Evolutionary conservation across 2,329 filamentous ascomycete species (phyloP).

Genomic region (Aspergillus costaricaensis): DNA sequence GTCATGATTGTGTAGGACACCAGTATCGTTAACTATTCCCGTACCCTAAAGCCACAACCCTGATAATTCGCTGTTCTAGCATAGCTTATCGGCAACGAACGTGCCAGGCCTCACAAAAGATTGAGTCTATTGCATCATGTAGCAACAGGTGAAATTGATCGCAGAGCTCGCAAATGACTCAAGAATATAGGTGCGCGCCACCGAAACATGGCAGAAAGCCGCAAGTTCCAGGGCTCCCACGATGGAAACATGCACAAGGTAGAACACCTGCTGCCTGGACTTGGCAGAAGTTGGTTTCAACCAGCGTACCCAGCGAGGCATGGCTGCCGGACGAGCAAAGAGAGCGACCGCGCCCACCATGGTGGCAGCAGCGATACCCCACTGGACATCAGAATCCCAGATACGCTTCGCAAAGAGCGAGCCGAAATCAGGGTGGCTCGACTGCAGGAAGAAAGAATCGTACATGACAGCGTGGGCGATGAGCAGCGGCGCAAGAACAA

Average conservation of each 20-base stretch:
- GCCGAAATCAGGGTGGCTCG: slow-evolving; percentile 39
- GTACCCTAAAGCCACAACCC: neutral
- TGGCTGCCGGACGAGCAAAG: slow-evolving; percentile 48
- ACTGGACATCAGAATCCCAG: slow-evolving; percentile 58
- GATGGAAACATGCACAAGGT: slow-evolving; percentile 56
- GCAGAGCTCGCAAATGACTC: slow-evolving; percentile 52
- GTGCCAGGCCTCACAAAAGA: neutral
- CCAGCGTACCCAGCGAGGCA: slow-evolving; percentile 15
- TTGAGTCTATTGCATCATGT: slow-evolving; percentile 7
- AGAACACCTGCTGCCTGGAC: slow-evolving; percentile 52
- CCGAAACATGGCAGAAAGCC: slow-evolving; percentile 58
- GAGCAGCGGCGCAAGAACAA: slow-evolving; percentile 55
- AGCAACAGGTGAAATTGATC: slow-evolving; percentile 43
- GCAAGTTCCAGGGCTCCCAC: slow-evolving; percentile 52
- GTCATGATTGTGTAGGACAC: too few species aligned
- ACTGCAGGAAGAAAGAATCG: slow-evolving; percentile 58
- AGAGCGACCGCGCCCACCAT: slow-evolving; percentile 52
- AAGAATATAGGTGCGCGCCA: slow-evolving; percentile 57
- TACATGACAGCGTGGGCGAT: slow-evolving; percentile 57
- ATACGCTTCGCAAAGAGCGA: slow-evolving; percentile 55
- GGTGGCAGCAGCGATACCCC: slow-evolving; percentile 54
- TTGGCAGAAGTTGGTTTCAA: slow-evolving; percentile 23
- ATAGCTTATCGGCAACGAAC: neutral
- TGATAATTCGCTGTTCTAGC: neutral
- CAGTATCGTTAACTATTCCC: too few species aligned